Evolutionary conservation across 2,329 filamentous ascomycete species (phyloP), one percentile per base, ranked within the genome.

Genomic region (Phialemonium atrogriseum): DNA sequence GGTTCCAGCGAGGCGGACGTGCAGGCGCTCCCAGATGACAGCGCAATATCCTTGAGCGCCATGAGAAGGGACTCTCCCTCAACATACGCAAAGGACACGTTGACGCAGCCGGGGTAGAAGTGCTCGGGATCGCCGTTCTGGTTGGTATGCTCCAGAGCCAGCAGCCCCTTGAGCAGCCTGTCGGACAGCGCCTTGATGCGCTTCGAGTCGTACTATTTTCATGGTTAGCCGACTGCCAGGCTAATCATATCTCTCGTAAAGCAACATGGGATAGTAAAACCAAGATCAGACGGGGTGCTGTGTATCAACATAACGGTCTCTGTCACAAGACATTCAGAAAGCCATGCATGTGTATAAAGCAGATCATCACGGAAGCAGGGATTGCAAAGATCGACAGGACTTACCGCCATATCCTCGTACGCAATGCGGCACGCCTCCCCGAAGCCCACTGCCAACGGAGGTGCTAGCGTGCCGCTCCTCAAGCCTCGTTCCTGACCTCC

Each of bases 61-160:
- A 98, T 98, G 41, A 98, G 72, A 2, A 98, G 79, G 3, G 91
- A 96, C 61, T 98, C 91, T 45, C 91, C 91, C 61, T 98, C 91
- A 5, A 98, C 87, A 50, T 98, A 98, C 20, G 91, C 89, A 52
- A 98, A 98, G 0, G 91, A 98, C 9, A 98, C 84, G 57, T 98
- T 98, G 39, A 98, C 89, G 48, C 91, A 98, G 41, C 91, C 91
- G 2, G 91, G 87, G 55, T 98, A 98, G 58, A 93, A 93, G 32
- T 76, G 71, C 5, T 81, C 60, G 2, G 79, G 70, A 46, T 91
- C 86, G 30, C 91, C 91, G 50, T 98, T 98, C 47, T 94, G 79
- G 7, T 72, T 75, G 3, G 91, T 94, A 60, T 98, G 91, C 56
- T 96, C 91, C 65, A 98, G 74, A 5, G 84, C 60, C 13, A 98